phyloP scores from a whole-genome alignment of 768 basidiomycete genomes.

The Leucogyrophana mollusca region DNA sequence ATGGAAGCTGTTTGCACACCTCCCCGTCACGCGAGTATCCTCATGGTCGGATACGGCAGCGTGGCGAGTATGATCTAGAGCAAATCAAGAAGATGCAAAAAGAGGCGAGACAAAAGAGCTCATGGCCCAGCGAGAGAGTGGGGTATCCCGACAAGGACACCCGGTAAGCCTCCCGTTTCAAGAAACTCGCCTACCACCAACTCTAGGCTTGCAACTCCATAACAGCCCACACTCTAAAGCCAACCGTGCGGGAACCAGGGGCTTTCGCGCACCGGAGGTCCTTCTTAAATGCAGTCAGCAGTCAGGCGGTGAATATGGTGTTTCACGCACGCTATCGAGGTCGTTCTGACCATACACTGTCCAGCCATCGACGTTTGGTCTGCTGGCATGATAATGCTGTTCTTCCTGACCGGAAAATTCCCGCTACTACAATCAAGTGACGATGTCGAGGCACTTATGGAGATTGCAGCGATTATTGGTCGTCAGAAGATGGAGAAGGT shows the following conservation, averaged over 20 bases:
- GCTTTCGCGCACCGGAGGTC: constrained; percentile 96
- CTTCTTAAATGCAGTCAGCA: constrained; percentile 93
- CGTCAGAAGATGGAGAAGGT: constrained; percentile 77
- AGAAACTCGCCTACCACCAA: neutral
- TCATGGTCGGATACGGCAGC: constrained; percentile 59
- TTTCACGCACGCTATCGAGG: neutral
- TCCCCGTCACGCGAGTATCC: constrained; percentile 57
- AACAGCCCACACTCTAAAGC: constrained; percentile 81
- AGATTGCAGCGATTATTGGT: constrained; percentile 87
- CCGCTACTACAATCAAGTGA: constrained; percentile 93
- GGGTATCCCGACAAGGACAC: constrained; percentile 78
- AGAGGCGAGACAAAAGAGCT: constrained; percentile 56
- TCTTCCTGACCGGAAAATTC: constrained; percentile 90
- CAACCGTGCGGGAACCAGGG: constrained; percentile 94
- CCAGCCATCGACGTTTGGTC: constrained; percentile 97
- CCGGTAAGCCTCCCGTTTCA: constrained; percentile 41
- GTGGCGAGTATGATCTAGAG: constrained; percentile 46
- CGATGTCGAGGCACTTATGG: constrained; percentile 94
- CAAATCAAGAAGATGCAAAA: constrained; percentile 56
- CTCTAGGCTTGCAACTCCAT: neutral
- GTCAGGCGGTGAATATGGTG: constrained; percentile 67
- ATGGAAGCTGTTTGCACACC: constrained; percentile 78
- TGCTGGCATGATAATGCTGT: constrained; percentile 86
- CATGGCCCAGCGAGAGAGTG: constrained; percentile 61
- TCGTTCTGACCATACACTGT: constrained; percentile 6